Evolutionary conservation across 2,329 filamentous ascomycete species (phyloP).

Genomic region (Boeremia lycopersici): DNA sequence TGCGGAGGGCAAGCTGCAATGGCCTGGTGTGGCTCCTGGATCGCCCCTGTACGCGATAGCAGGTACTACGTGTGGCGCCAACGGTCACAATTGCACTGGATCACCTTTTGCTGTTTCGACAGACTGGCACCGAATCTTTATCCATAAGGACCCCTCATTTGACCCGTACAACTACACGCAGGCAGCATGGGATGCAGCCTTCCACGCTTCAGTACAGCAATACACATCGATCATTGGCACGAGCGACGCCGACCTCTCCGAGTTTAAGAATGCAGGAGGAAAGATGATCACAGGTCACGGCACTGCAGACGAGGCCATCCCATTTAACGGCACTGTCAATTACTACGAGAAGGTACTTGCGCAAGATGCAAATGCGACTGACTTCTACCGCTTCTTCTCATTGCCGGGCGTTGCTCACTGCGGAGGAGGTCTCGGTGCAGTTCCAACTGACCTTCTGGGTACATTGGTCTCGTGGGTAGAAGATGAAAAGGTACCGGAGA

Average conservation of each 20-base stretch:
- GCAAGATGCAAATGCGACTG: slow-evolving; percentile 16
- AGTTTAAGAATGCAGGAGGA: slow-evolving; percentile 25
- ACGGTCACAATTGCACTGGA: slow-evolving; percentile 12
- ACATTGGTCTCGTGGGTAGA: slow-evolving; percentile 34
- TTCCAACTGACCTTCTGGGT: slow-evolving; percentile 40
- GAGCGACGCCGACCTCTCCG: slow-evolving; percentile 21
- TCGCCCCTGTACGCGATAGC: neutral
- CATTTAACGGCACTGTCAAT: slow-evolving; percentile 14
- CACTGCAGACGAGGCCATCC: slow-evolving; percentile 19
- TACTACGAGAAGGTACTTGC: slow-evolving; percentile 23
- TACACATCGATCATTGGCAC: slow-evolving; percentile 24
- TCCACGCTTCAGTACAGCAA: slow-evolving; percentile 15
- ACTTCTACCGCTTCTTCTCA: slow-evolving; percentile 31
- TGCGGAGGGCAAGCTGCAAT: slow-evolving; percentile 13
- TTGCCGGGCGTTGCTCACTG: slow-evolving; percentile 31
- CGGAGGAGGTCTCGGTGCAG: slow-evolving; percentile 17
- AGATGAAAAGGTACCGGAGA: slow-evolving; percentile 20
- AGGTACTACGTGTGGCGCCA: slow-evolving; percentile 15
- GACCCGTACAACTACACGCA: slow-evolving; percentile 1
- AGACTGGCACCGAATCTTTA: slow-evolving; percentile 21
- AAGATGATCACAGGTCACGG: slow-evolving; percentile 37
- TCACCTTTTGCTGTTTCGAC: neutral
- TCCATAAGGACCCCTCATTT: slow-evolving; percentile 21
- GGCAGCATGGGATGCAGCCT: slow-evolving; percentile 5
- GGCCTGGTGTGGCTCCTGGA: slow-evolving; percentile 1